phyloP scores from a whole-genome alignment of 1,284 basidiomycete genomes.

The Mycena citricolor region DNA sequence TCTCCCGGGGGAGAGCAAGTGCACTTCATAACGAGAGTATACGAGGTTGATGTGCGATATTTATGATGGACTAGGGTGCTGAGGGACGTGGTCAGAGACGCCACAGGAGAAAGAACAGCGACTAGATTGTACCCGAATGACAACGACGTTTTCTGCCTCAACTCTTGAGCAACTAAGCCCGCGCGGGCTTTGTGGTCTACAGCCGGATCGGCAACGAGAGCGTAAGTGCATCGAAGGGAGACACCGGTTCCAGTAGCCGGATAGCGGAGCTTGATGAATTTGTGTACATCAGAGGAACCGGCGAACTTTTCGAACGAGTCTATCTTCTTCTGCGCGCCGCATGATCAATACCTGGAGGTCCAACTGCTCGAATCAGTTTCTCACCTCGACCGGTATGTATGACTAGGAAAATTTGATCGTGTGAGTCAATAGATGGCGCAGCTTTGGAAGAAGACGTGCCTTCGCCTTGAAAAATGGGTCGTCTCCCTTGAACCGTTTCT shows the following conservation, averaged over 20 bases:
- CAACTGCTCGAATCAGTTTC: too few relatives aligned
- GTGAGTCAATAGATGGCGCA: not conserved
- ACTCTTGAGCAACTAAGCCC: slow-evolving; percentile 13
- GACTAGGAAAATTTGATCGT: not conserved
- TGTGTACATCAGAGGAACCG: slow-evolving; percentile 10
- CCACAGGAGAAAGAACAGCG: not conserved
- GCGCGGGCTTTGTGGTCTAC: slow-evolving; percentile 15
- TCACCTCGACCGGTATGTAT: too few relatives aligned
- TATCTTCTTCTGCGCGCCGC: not conserved
- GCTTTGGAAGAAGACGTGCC: not conserved
- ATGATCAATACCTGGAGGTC: not conserved
- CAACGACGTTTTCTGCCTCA: slow-evolving; percentile 9
- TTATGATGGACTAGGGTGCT: not conserved
- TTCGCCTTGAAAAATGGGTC: not conserved
- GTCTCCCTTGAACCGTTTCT: slow-evolving; percentile 17
- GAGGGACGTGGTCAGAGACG: not conserved
- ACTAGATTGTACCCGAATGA: slow-evolving; percentile 7
- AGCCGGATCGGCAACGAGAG: slow-evolving; percentile 15
- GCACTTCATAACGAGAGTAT: slow-evolving; percentile 14
- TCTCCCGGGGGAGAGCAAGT: slow-evolving; percentile 6
- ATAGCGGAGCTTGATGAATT: slow-evolving; percentile 10
- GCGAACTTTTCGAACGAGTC: slow-evolving; percentile 10
- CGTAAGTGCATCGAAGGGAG: slow-evolving; percentile 18
- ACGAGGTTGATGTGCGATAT: not conserved
- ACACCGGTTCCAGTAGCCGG: not conserved